These are phyloP conservation scores for Pythium phragmiticola DNA, from an alignment of 352 stramenopile species.

Conservation along the genomic window DNA sequence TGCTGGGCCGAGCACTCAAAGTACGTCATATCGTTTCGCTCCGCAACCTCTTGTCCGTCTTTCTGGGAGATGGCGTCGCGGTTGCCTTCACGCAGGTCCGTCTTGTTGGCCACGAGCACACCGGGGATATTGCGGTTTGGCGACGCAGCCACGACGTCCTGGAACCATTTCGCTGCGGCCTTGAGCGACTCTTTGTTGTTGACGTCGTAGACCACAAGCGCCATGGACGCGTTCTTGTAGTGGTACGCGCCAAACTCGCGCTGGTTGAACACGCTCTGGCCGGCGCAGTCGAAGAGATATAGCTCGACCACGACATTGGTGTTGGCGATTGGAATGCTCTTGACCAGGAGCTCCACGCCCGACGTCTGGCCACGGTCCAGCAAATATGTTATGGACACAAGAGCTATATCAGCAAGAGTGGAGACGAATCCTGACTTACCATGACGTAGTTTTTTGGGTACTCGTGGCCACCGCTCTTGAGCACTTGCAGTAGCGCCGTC, in stretches of 20 bases:
- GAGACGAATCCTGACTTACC: constrained; percentile 31
- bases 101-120: constrained; percentile 79
- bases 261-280: constrained; percentile 94
- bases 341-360: constrained; percentile 88
- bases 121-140: constrained; percentile 76
- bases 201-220: constrained; percentile 78
- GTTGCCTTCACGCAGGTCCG: constrained; percentile 74
- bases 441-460: constrained; percentile 96
- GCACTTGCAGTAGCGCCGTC: constrained; percentile 88
- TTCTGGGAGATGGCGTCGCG: constrained; percentile 68
- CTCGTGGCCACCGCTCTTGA: constrained; percentile 89
- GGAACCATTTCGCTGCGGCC: constrained; percentile 79
- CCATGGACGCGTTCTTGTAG: constrained; percentile 79
- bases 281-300: constrained; percentile 93
- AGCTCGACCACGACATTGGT: constrained; percentile 91
- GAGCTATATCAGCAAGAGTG: too few species aligned
- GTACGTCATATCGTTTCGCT: constrained; percentile 79
- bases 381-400: not conserved
- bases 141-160: constrained; percentile 70
- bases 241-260: constrained; percentile 85
- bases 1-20: constrained; percentile 83
- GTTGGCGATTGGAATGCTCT: constrained; percentile 87
- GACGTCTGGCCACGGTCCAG: constrained; percentile 56
- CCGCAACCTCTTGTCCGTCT: constrained; percentile 66
- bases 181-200: constrained; percentile 89